Percentiles rank a stretch among this genome's conserved stretches.
Conservation (phyloP, 148 eudicot species). For the Rhododendron williamsianum region DNA sequence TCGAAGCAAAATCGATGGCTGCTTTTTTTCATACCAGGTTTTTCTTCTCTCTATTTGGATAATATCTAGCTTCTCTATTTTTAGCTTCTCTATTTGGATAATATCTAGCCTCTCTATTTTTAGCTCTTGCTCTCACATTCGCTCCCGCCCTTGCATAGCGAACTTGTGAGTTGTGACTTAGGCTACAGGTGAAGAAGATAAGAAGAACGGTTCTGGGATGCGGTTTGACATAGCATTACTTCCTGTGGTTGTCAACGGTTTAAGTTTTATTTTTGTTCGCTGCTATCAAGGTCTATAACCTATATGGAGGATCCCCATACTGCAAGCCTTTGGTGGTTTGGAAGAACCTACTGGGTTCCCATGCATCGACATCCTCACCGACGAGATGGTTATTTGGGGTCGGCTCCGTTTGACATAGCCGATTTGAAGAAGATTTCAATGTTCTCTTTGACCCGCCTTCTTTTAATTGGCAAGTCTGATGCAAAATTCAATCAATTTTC, state of each 20-base stretch:
- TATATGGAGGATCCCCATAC: not conserved
- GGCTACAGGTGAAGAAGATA: not conserved
- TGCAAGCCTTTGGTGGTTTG: not conserved
- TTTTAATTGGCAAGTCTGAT: not conserved
- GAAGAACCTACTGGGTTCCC: not conserved
- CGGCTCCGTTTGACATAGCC: too few relatives aligned
- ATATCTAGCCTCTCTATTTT: not conserved
- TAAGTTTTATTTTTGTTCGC: not conserved
- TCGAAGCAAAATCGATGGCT: slow-evolving; percentile 95
- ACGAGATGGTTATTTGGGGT: not conserved
- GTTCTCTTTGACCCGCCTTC: too few relatives aligned
- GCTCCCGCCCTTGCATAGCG: not conserved
- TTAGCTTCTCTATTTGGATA: not conserved
- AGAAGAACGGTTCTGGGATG: not conserved
- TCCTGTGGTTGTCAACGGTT: not conserved
- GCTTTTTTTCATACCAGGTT: slow-evolving; percentile 72
- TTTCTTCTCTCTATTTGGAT: slow-evolving; percentile 10
- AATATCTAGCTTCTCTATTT: not conserved
- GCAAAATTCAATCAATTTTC: not conserved
- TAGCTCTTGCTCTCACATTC: not conserved
- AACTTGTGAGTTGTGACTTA: not conserved
- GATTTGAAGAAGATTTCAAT: too few relatives aligned
- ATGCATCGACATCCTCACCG: not conserved
- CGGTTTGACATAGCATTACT: not conserved
- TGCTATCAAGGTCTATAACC: not conserved